Conservation (phyloP, 2,329 filamentous ascomycete genomes). For the Thielaviopsis musarum region DNA sequence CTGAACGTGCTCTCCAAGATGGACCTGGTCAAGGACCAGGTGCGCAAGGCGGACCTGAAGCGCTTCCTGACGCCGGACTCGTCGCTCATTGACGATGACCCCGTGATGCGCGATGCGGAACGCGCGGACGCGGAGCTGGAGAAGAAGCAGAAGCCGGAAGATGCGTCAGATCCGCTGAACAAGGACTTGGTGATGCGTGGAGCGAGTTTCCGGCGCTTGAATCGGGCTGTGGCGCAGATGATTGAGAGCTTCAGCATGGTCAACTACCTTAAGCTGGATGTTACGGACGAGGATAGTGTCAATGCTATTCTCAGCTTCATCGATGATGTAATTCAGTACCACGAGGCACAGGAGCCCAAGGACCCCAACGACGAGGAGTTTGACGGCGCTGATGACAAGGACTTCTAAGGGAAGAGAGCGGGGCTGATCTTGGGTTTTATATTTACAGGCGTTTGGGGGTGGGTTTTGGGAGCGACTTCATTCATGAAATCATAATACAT, state of each 20-base stretch:
- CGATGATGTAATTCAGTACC: constrained; percentile 83
- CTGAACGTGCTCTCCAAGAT: constrained; percentile 96
- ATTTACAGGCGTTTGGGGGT: background rate
- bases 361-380: constrained; percentile 52
- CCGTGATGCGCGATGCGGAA: constrained; percentile 27
- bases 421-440: background rate
- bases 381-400: constrained; percentile 22
- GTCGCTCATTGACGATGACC: constrained; percentile 65
- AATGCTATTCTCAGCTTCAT: constrained; percentile 74
- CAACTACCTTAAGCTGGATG: constrained; percentile 79
- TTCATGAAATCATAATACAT: background rate
- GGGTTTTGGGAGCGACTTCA: background rate
- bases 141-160: constrained; percentile 30
- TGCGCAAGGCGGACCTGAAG: constrained; percentile 76
- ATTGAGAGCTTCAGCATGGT: constrained; percentile 99
- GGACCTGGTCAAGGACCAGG: constrained; percentile 84
- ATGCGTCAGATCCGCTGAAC: constrained; percentile 38
- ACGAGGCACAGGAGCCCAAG: constrained; percentile 81
- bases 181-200: constrained; percentile 62
- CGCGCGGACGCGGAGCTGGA: constrained; percentile 44
- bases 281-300: constrained; percentile 83
- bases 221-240: constrained; percentile 72
- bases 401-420: background rate
- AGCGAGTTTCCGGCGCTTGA: constrained; percentile 64
- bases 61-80: constrained; percentile 79